Base-by-base conservation (phyloP, 176 grass and related monocot species). In the Raddia guianensis region DNA sequence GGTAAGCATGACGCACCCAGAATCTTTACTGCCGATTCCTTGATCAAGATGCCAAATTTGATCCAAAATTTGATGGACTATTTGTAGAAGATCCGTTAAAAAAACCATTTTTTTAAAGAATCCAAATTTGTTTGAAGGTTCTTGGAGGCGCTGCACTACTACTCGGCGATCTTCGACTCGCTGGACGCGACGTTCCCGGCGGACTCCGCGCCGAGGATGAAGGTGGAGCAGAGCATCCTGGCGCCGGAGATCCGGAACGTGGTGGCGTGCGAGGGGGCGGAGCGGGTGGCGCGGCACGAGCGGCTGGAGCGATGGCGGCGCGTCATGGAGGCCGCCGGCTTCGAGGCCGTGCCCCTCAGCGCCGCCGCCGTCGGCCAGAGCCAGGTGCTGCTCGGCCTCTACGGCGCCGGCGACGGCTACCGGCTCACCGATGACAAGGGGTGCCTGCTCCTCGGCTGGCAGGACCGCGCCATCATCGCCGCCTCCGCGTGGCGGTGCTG, bases 161-260 rank as follows among this genome's bases (percentile, higher is more conserved):
- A 94, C 78, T 98, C 95, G 5, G 91, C 95, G 5, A 88, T 98
- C 80, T 98, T 98, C 71, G 95, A 98, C 57, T 98, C 95, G 13
- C 70, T 98, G 7, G 92, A 98, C 63, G 95, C 82, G 54, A 82
- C 81, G 13, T 78, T 73, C 34, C 59, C 89, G 45, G 19, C 87
- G 47, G 78, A 90, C 80, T 85, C 89, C 10, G 73, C 86, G 32
- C 77, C 74, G 14, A 56, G 87, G 66, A 89, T 89, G 58, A 71
- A 87, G 69, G 92, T 93, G 9, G 95, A 98, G 77, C 81, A 89
- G 58, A 87, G 87, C 70, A 88, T 98, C 1, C 62, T 92, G 44
- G 86, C 66, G 11, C 83, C 85, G n/a, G 90, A 98, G 82, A 92
- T 98, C 20, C 57, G 78, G 45, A 98, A 93, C 49, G 89, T 98